phyloP scores from a whole-genome alignment of 257 asterid species.

The Solanum corneliomulleri region DNA sequence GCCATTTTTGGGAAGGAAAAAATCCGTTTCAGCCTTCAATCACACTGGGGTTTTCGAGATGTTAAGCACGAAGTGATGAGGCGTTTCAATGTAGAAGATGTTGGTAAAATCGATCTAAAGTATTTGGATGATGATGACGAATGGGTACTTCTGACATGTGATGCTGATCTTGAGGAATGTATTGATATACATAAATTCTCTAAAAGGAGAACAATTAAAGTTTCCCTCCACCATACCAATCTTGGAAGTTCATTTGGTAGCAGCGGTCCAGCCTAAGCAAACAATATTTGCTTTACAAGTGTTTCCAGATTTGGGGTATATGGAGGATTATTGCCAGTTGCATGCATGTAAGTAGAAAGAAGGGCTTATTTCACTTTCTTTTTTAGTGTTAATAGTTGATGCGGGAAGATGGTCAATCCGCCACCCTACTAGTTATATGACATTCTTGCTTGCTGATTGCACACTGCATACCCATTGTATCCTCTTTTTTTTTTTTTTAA shows the following conservation, averaged over 20 bases:
- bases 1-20: slow-evolving; percentile 65
- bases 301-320: neutral
- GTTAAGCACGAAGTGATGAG: slow-evolving; percentile 39
- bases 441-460: neutral
- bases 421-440: neutral
- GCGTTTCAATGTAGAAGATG: slow-evolving; percentile 51
- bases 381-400: neutral
- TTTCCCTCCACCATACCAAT: slow-evolving; percentile 34
- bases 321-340: neutral
- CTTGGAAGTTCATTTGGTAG: slow-evolving; percentile 57
- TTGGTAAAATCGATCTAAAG: slow-evolving; percentile 35
- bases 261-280: slow-evolving; percentile 25
- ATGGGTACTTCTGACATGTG: slow-evolving; percentile 81
- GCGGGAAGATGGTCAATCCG: neutral
- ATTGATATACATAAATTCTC: slow-evolving; percentile 49
- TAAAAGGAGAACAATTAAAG: slow-evolving; percentile 43
- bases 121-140: slow-evolving; percentile 71
- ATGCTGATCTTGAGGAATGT: slow-evolving; percentile 83
- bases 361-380: neutral
- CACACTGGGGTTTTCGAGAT: slow-evolving; percentile 45
- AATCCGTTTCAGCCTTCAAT: slow-evolving; percentile 53
- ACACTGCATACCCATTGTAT: neutral
- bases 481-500: neutral
- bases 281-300: neutral
- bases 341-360: neutral